Conservation (phyloP, 2,329 filamentous ascomycete species). For the Trichoderma atroviride region DNA sequence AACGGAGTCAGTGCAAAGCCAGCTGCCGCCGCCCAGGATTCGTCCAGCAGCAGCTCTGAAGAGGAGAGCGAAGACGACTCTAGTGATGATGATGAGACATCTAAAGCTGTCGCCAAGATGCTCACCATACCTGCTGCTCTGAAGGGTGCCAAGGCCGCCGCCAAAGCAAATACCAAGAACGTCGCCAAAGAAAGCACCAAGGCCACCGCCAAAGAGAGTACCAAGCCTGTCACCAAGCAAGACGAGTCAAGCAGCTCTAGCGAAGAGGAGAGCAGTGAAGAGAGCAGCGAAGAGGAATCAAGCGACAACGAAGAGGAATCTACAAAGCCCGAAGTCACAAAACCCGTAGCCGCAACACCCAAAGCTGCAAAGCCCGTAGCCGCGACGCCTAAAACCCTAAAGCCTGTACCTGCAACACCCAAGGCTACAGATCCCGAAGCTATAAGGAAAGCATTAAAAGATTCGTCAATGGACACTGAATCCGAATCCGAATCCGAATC, state of each 20-base stretch:
- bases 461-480: constrained; percentile 37
- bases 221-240: constrained; percentile 9
- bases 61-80: constrained; percentile 24
- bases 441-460: constrained; percentile 22
- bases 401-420: background rate
- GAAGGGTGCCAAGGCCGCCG: constrained; percentile 8
- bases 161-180: constrained; percentile 17
- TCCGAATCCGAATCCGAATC: constrained; percentile 34
- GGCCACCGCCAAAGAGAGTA: background rate
- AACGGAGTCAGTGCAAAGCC: constrained; percentile 34
- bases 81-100: constrained; percentile 26
- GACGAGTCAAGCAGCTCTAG: constrained; percentile 25
- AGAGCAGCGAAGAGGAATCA: constrained; percentile 12
- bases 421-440: constrained; percentile 26
- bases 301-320: constrained; percentile 14
- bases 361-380: background rate
- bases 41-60: constrained; percentile 27
- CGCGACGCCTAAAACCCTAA: background rate
- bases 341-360: background rate
- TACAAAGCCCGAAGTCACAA: constrained; percentile 23
- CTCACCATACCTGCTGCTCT: background rate
- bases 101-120: constrained; percentile 25
- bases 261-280: constrained; percentile 24
- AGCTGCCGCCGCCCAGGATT: constrained; percentile 25
- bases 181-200: background rate